These are phyloP conservation scores for Prinsepia uniflora DNA, from an alignment of 306 rosid genomes.

Conservation along the genomic window DNA sequence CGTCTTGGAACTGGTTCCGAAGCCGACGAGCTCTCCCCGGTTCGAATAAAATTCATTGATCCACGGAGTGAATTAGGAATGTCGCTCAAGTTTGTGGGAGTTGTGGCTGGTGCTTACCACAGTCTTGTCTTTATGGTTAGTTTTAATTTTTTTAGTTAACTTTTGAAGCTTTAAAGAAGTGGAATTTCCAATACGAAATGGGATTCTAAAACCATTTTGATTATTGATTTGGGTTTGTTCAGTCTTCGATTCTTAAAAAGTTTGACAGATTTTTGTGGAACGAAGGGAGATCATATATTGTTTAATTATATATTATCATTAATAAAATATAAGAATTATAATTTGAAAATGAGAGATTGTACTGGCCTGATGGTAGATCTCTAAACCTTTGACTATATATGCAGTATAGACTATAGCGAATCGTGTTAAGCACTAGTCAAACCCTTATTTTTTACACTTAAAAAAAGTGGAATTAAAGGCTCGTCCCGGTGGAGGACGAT, in stretches of 20 bases:
- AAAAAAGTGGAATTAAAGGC: no score
- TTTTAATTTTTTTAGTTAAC: neutral
- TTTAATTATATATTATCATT: no score
- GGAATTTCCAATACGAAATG: neutral
- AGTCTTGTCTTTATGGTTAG: slow-evolving; percentile 76
- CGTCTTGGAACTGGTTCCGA: slow-evolving; percentile 70
- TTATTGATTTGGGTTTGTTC: neutral
- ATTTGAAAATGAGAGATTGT: no score
- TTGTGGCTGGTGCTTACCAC: slow-evolving; percentile 93
- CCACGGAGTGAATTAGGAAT: slow-evolving; percentile 23
- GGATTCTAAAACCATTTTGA: neutral
- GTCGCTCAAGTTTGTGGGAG: slow-evolving; percentile 43
- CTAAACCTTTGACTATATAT: no score
- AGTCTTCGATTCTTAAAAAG: neutral
- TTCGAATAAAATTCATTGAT: slow-evolving; percentile 42
- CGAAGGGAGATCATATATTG: no score
- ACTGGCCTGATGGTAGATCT: no score
- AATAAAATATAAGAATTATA: no score
- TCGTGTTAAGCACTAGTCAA: no score
- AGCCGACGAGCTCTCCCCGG: slow-evolving; percentile 57
- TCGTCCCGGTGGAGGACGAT: no score
- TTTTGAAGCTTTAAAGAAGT: neutral
- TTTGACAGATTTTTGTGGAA: neutral
- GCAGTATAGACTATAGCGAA: no score
- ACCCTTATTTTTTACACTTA: no score